phyloP scores from a whole-genome alignment of 140 eudicot genomes.

The Eryngium alpinum region DNA sequence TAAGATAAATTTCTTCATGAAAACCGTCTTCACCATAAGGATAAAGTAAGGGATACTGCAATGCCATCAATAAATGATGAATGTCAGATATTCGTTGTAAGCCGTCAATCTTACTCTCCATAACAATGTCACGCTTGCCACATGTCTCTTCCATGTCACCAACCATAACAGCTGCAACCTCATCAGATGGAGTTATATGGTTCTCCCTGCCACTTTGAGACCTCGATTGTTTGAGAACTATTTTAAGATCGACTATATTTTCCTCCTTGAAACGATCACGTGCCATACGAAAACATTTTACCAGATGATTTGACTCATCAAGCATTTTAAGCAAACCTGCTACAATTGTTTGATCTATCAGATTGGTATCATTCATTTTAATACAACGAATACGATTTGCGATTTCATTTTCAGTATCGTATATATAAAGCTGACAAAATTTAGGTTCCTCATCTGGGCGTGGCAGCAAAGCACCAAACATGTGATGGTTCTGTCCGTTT shows the following conservation, averaged over 20 bases:
- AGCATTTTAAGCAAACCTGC: not conserved
- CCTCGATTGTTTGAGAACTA: too few relatives aligned
- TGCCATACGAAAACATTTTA: not conserved
- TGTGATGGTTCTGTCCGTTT: not conserved
- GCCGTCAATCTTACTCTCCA: not conserved
- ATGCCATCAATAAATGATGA: not conserved
- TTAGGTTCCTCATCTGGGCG: not conserved
- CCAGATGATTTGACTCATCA: not conserved
- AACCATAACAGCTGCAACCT: not conserved
- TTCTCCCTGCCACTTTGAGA: not conserved
- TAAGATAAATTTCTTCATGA: not conserved
- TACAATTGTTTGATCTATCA: not conserved
- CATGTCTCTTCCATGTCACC: not conserved
- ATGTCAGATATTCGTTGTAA: not conserved
- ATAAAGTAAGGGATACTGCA: not conserved
- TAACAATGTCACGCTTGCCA: not conserved
- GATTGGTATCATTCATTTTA: too few relatives aligned
- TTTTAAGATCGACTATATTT: too few relatives aligned
- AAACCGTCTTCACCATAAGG: not conserved
- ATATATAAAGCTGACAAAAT: not conserved
- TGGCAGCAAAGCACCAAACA: not conserved
- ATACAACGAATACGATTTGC: not conserved
- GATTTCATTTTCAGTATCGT: not conserved
- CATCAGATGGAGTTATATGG: not conserved
- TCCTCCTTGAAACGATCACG: too few relatives aligned